Conservation (phyloP, 2,329 filamentous ascomycete species). For the Trichothecium roseum region DNA sequence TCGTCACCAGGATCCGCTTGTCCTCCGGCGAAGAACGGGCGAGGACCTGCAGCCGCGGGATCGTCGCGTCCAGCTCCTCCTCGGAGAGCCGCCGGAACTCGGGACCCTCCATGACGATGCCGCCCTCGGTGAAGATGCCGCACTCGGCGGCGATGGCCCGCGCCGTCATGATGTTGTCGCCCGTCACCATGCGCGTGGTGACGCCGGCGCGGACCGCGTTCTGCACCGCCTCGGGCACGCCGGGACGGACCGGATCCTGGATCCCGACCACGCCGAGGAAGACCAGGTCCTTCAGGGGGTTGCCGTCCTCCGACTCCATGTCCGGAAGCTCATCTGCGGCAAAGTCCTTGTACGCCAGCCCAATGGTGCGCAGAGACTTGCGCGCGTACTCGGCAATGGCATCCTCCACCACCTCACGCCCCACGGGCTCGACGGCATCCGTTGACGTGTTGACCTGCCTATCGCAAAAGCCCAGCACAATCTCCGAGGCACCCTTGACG, state of each 20-base stretch:
- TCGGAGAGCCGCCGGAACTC: slow-evolving; percentile 46
- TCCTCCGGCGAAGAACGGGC: slow-evolving; percentile 51
- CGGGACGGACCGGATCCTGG: slow-evolving; percentile 56
- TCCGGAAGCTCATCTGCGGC: slow-evolving; percentile 61
- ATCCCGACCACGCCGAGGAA: slow-evolving; percentile 64
- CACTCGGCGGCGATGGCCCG: slow-evolving; percentile 55
- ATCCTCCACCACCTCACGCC: slow-evolving; percentile 37
- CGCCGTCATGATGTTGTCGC: slow-evolving; percentile 56
- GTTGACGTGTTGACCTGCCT: slow-evolving; percentile 29
- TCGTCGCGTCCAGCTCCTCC: slow-evolving; percentile 39
- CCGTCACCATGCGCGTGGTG: slow-evolving; percentile 62
- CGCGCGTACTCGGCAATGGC: slow-evolving; percentile 48
- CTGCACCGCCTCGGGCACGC: slow-evolving; percentile 53
- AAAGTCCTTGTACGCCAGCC: slow-evolving; percentile 64
- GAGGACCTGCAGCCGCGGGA: slow-evolving; percentile 39
- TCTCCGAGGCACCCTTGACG: slow-evolving; percentile 47
- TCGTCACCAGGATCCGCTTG: slow-evolving; percentile 44
- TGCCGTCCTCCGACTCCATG: slow-evolving; percentile 41
- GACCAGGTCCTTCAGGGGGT: slow-evolving; percentile 48
- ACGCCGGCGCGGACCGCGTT: slow-evolving; percentile 57
- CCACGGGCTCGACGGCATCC: slow-evolving; percentile 35
- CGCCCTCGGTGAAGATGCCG: slow-evolving; percentile 50
- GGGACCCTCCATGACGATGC: slow-evolving; percentile 57
- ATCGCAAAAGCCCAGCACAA: slow-evolving; percentile 37
- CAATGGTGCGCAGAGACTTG: slow-evolving; percentile 66